These are phyloP conservation scores for Megacollybia marginata DNA, from an alignment of 768 basidiomycete species.

Conservation along the genomic window DNA sequence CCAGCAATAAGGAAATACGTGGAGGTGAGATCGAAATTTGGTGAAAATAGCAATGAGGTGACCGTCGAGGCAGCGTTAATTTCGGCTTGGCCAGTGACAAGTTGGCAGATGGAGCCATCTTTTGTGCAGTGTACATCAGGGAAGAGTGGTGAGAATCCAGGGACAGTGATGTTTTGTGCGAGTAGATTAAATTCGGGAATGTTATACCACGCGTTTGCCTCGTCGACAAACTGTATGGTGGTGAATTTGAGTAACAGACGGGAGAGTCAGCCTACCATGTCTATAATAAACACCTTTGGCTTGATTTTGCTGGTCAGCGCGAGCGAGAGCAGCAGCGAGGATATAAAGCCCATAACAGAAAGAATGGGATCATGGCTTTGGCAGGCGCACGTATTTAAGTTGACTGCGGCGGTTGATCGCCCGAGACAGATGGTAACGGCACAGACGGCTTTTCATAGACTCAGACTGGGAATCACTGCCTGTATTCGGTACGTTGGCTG, in stretches of 20 bases:
- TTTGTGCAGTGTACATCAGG: conserved; percentile 25
- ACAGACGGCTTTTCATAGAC: no score
- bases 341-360: no score
- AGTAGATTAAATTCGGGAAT: conserved; percentile 20
- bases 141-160: conserved; percentile 26
- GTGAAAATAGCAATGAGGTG: conserved; percentile 18
- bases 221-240: conserved; percentile 3
- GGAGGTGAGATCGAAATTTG: conserved; percentile 22
- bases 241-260: no score
- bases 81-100: conserved; percentile 25
- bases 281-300: neutral
- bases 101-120: conserved; percentile 21
- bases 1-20: conserved; percentile 30
- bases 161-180: conserved; percentile 21
- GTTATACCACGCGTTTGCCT: conserved; percentile 12
- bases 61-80: conserved; percentile 29
- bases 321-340: neutral
- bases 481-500: no score
- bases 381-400: no score
- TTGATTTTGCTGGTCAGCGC: neutral
- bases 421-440: no score
- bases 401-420: no score
- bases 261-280: neutral
- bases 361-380: no score
- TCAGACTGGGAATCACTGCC: no score